A percentile compares a stretch with the other conserved stretches of the same genome.
These are phyloP conservation scores for Aspergillus brunneoviolaceus DNA, from an alignment of 2,329 filamentous ascomycete genomes.

Conservation along the genomic window DNA sequence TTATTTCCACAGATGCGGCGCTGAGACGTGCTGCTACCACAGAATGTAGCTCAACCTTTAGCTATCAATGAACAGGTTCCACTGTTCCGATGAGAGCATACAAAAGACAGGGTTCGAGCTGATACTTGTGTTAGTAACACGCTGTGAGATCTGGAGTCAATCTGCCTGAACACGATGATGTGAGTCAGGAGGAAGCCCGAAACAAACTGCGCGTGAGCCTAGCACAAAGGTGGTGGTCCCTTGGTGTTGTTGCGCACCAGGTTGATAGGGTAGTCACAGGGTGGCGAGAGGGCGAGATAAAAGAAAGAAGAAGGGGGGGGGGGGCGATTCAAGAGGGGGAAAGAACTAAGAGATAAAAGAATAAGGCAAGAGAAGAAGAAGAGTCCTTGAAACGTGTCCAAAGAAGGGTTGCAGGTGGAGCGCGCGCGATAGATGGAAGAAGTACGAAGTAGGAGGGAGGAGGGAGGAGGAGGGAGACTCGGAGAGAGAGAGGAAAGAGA, in stretches of 20 bases:
- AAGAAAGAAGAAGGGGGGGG: not conserved
- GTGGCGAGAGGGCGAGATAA: not conserved
- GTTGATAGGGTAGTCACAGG: not conserved
- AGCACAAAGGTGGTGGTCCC: not conserved
- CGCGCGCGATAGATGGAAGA: conserved; percentile 19
- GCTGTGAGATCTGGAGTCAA: not conserved
- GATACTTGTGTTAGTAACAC: not conserved
- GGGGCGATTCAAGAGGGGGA: not conserved
- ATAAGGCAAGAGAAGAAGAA: not conserved
- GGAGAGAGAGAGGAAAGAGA: conserved; percentile 3
- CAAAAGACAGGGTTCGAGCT: not conserved
- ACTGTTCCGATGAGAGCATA: not conserved
- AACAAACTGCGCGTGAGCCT: not conserved
- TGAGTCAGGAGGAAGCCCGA: not conserved
- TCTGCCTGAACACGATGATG: not conserved
- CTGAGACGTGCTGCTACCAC: not conserved
- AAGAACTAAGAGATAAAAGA: not conserved
- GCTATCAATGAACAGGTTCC: not conserved
- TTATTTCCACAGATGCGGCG: not conserved
- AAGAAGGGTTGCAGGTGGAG: conserved; percentile 16
- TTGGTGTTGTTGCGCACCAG: not conserved
- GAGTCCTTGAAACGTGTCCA: conserved; percentile 18
- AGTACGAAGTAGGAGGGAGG: conserved; percentile 9
- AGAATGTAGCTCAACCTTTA: not conserved
- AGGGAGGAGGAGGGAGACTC: not conserved